Percentiles rank a stretch among this genome's conserved stretches.
Evolutionary conservation across 2,329 filamentous ascomycete genomes (phyloP).

Genomic region (Trichoderma sp.): DNA sequence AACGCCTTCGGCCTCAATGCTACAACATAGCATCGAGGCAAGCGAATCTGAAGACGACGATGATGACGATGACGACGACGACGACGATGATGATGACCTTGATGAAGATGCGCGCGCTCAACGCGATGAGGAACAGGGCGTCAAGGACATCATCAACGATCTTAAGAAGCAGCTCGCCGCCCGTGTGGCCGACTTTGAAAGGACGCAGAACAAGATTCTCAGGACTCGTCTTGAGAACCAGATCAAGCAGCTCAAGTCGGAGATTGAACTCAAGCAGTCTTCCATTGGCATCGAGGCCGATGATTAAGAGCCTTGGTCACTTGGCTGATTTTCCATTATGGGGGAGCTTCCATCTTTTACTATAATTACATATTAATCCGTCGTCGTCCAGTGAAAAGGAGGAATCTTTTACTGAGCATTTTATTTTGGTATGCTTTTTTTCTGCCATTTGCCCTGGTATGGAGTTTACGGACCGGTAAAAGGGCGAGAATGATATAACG

Average conservation of each 20-base stretch:
- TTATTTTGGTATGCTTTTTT: neutral
- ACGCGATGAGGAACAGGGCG: constrained; percentile 52
- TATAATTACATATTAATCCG: neutral
- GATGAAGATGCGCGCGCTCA: constrained; percentile 53
- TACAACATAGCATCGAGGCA: constrained; percentile 47
- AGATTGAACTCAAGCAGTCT: constrained; percentile 46
- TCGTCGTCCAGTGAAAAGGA: neutral
- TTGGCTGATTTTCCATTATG: neutral
- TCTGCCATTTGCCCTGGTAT: neutral
- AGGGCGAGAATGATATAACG: neutral
- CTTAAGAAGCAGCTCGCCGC: constrained; percentile 51
- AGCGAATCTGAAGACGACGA: constrained; percentile 43
- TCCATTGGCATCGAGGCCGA: constrained; percentile 43
- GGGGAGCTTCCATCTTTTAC: neutral
- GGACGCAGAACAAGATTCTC: constrained; percentile 48
- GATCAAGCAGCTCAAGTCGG: constrained; percentile 47
- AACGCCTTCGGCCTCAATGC: constrained; percentile 40
- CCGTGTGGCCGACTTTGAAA: constrained; percentile 45
- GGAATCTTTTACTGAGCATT: neutral
- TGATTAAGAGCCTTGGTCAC: constrained; percentile 27
- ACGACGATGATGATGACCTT: constrained; percentile 48
- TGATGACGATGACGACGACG: constrained; percentile 42
- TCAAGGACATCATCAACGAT: constrained; percentile 54
- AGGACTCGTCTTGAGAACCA: constrained; percentile 49
- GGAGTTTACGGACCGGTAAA: constrained; percentile 14